Evolutionary conservation across 805 yeast genomes (phyloP).

Genomic region (Candida dendrica): DNA sequence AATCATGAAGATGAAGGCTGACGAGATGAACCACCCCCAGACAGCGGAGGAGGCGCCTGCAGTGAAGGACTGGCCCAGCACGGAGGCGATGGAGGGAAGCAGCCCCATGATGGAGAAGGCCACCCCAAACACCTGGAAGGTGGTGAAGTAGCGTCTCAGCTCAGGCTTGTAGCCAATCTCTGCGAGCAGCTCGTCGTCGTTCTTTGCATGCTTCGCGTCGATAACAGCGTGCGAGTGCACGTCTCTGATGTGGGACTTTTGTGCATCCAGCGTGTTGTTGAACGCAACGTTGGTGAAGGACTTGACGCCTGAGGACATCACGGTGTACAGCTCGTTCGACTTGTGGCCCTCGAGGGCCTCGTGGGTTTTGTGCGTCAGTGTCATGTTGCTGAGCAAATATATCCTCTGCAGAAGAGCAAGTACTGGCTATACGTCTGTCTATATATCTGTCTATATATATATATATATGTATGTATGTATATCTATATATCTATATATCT

Average conservation of each 20-base stretch:
- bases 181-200: slow-evolving; percentile 23
- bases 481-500: too few relatives aligned
- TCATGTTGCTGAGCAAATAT: too few relatives aligned
- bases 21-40: slow-evolving; percentile 70
- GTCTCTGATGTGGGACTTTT: slow-evolving; percentile 13
- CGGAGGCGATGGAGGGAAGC: slow-evolving; percentile 50
- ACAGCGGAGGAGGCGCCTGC: slow-evolving; percentile 56
- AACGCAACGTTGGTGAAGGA: slow-evolving; percentile 12
- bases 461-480: too few relatives aligned
- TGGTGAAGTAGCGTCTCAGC: slow-evolving; percentile 52
- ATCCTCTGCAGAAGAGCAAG: too few relatives aligned
- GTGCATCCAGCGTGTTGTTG: slow-evolving; percentile 13
- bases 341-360: neutral
- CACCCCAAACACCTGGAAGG: slow-evolving; percentile 61
- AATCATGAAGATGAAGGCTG: slow-evolving; percentile 46
- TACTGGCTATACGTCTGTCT: too few relatives aligned
- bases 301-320: slow-evolving; percentile 12
- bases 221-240: slow-evolving; percentile 18
- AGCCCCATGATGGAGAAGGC: slow-evolving; percentile 68
- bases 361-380: neutral
- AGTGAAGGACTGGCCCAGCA: slow-evolving; percentile 41
- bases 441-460: too few relatives aligned
- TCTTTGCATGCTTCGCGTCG: slow-evolving; percentile 18
- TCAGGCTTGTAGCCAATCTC: slow-evolving; percentile 72
- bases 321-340: slow-evolving; percentile 1